These are phyloP conservation scores for Scleroderma citrinum DNA, from an alignment of 768 basidiomycete genomes.

Conservation along the genomic window DNA sequence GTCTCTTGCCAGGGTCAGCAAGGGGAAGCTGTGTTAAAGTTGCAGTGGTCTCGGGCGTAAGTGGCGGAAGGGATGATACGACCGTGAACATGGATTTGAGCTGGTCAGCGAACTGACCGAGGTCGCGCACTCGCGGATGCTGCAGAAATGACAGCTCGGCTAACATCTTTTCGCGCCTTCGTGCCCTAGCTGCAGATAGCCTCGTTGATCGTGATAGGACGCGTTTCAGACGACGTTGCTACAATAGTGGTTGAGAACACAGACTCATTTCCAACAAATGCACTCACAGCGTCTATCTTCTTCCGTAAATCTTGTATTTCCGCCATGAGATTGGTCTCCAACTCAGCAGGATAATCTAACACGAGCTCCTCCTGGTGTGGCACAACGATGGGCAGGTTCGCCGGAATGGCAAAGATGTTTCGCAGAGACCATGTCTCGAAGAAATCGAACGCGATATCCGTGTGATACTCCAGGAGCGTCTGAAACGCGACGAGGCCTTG, in stretches of 20 bases:
- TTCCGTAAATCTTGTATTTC: conserved; percentile 64
- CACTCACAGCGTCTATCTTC: conserved; percentile 64
- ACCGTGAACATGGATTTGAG: conserved; percentile 41
- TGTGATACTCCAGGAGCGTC: conserved; percentile 81
- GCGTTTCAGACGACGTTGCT: conserved; percentile 67
- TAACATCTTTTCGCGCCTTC: conserved; percentile 40
- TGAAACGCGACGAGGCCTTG: conserved; percentile 84
- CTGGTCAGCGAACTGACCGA: conserved; percentile 36
- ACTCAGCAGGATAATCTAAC: conserved; percentile 52
- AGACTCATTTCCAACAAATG: background rate
- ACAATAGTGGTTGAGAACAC: conserved; percentile 7
- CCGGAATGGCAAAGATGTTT: conserved; percentile 78
- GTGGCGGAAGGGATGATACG: conserved; percentile 44
- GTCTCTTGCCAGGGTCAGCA: conserved; percentile 58
- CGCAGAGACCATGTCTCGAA: conserved; percentile 87
- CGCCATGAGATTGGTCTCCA: conserved; percentile 54
- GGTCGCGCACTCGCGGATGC: conserved; percentile 33
- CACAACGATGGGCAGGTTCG: conserved; percentile 62
- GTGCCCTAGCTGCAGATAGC: conserved; percentile 39
- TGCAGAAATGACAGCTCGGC: conserved; percentile 41
- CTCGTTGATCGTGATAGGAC: conserved; percentile 49
- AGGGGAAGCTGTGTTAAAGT: conserved; percentile 28
- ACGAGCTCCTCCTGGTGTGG: conserved; percentile 74
- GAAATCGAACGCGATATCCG: conserved; percentile 87
- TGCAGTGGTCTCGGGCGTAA: conserved; percentile 35